These are phyloP conservation scores for Boletus smithii DNA, from an alignment of 1,284 basidiomycete species.

Conservation along the genomic window DNA sequence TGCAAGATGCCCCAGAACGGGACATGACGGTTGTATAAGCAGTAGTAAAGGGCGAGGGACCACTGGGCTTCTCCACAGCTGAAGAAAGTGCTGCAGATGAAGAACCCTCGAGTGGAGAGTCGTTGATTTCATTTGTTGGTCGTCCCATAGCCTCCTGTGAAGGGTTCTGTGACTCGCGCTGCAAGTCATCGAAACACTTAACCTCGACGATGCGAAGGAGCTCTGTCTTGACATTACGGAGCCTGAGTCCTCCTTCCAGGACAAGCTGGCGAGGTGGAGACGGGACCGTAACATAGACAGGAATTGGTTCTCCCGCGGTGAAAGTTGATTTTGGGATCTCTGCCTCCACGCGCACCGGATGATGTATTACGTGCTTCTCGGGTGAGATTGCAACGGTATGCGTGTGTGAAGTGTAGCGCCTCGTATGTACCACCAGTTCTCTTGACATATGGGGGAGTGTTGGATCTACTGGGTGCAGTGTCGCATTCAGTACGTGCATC, in stretches of 20 bases:
- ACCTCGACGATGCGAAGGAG: slow-evolving; percentile 61
- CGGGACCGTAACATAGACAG: slow-evolving; percentile 74
- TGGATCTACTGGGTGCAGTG: slow-evolving; percentile 51
- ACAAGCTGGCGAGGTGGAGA: slow-evolving; percentile 63
- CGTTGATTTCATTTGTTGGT: slow-evolving; percentile 4
- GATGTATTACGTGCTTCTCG: slow-evolving; percentile 51
- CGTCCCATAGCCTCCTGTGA: slow-evolving; percentile 18
- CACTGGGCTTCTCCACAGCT: slow-evolving; percentile 29
- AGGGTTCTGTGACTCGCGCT: slow-evolving; percentile 30
- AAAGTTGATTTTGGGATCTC: slow-evolving; percentile 70
- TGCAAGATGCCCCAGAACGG: slow-evolving; percentile 74
- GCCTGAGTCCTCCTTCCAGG: slow-evolving; percentile 59
- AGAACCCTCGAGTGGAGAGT: slow-evolving; percentile 26
- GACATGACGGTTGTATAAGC: slow-evolving; percentile 52
- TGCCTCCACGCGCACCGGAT: slow-evolving; percentile 62
- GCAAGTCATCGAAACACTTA: slow-evolving; percentile 39
- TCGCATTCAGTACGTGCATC: slow-evolving; percentile 62
- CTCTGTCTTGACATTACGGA: slow-evolving; percentile 73
- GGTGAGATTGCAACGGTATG: slow-evolving; percentile 54
- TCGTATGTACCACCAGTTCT: slow-evolving; percentile 63
- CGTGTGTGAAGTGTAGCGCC: slow-evolving; percentile 66
- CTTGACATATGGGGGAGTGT: slow-evolving; percentile 45
- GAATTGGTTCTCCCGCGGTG: slow-evolving; percentile 64
- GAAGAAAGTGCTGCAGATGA: slow-evolving; percentile 23
- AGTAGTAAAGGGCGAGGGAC: slow-evolving; percentile 37